Conservation (phyloP, 2,329 filamentous ascomycete species). For the Talaromyces sp. region DNA sequence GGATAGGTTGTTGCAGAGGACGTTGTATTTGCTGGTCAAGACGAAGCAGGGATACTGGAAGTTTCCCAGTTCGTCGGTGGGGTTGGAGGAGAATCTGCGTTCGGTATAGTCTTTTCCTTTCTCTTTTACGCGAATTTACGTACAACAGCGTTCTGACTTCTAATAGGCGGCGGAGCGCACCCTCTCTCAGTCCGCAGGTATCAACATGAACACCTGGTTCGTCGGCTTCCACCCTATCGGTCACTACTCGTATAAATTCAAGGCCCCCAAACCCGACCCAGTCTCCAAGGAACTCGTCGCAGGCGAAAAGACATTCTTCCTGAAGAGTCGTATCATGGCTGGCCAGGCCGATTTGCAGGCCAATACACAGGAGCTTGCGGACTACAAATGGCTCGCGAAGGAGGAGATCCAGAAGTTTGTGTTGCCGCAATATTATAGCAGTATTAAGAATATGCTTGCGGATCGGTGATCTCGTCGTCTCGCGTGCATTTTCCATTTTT, state of each 20-base stretch:
- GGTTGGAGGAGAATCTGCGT: conserved; percentile 71
- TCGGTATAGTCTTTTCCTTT: conserved; percentile 56
- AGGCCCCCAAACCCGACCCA: conserved; percentile 43
- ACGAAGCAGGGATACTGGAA: conserved; percentile 67
- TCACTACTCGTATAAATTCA: conserved; percentile 64
- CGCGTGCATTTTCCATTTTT: not conserved
- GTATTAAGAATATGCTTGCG: conserved; percentile 78
- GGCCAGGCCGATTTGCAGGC: conserved; percentile 79
- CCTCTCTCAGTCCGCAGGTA: conserved; percentile 70
- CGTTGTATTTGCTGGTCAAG: conserved; percentile 84
- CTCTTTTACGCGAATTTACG: not conserved
- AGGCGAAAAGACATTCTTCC: conserved; percentile 87
- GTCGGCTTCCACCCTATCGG: conserved; percentile 87
- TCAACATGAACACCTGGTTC: conserved; percentile 99
- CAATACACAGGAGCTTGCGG: conserved; percentile 68
- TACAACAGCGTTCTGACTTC: not conserved
- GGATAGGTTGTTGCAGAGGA: conserved; percentile 74
- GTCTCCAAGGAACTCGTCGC: conserved; percentile 39
- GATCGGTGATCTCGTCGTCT: conserved; percentile 56
- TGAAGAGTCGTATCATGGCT: conserved; percentile 94
- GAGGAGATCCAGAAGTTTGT: conserved; percentile 76
- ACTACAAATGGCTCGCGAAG: conserved; percentile 90
- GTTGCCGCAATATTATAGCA: conserved; percentile 65
- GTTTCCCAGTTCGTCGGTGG: conserved; percentile 72
- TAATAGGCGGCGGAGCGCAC: conserved; percentile 75